Conservation (phyloP, 139 green algal genomes). For the Chlorella sorokiniana region DNA sequence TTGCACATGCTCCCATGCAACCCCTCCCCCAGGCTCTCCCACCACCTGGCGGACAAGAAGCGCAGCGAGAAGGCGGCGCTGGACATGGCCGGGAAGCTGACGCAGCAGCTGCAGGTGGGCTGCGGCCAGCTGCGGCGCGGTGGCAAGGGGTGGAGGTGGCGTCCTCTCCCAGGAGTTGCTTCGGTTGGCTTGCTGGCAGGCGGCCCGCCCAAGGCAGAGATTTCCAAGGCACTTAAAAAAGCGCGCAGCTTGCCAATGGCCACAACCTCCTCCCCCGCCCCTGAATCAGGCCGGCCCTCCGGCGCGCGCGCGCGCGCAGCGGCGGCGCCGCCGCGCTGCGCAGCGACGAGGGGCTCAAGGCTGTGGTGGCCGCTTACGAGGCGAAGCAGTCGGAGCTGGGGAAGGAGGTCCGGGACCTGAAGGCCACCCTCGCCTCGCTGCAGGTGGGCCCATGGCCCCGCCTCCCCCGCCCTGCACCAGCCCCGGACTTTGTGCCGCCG, state of each 20-base stretch:
- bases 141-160: neutral
- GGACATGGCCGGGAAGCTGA: conserved; percentile 43
- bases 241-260: neutral
- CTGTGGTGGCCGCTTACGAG: conserved; percentile 61
- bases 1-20: neutral
- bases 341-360: conserved; percentile 44
- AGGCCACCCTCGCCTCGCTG: conserved; percentile 43
- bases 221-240: too few species aligned
- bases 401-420: conserved; percentile 53
- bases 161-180: neutral
- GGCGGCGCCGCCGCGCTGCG: neutral
- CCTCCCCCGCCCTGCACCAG: too few species aligned
- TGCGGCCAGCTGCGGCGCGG: neutral
- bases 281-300: neutral
- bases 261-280: neutral
- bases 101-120: conserved; percentile 29
- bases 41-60: conserved; percentile 47
- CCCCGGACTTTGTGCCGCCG: too few species aligned
- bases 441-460: conserved; percentile 39
- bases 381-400: conserved; percentile 48
- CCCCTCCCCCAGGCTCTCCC: conserved; percentile 18
- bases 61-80: conserved; percentile 40
- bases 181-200: too few species aligned
- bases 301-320: neutral
- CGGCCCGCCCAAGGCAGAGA: too few species aligned